Conservation (phyloP, 1,284 basidiomycete species). For the Coniferiporia weirii region DNA sequence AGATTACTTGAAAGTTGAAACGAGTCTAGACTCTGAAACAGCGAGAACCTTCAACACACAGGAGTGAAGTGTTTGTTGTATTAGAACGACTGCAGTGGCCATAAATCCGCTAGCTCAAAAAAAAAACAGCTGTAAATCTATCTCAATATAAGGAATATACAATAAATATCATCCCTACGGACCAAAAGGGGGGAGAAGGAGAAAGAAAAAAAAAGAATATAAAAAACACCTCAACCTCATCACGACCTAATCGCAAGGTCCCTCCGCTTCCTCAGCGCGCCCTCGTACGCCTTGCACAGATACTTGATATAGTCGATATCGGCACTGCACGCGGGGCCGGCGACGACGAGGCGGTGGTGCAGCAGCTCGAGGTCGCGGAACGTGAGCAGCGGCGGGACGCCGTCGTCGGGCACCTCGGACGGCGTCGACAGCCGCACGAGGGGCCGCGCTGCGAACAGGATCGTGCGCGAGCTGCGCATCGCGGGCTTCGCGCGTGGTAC, state of each 20-base stretch:
- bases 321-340: slow-evolving; percentile 27
- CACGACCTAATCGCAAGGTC: slow-evolving; percentile 29
- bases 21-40: too few species aligned
- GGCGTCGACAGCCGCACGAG: slow-evolving; percentile 19
- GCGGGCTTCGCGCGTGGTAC: slow-evolving; percentile 11
- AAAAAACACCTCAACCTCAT: background rate
- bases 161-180: too few species aligned
- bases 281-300: slow-evolving; percentile 61
- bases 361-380: slow-evolving; percentile 63
- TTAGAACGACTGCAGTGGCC: too few species aligned
- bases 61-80: too few species aligned
- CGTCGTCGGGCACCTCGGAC: slow-evolving; percentile 45
- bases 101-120: too few species aligned
- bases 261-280: slow-evolving; percentile 53
- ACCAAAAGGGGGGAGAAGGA: too few species aligned
- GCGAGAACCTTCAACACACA: too few species aligned
- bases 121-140: too few species aligned
- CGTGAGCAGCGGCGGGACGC: slow-evolving; percentile 61
- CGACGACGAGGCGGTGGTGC: slow-evolving; percentile 55
- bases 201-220: background rate
- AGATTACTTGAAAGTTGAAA: too few species aligned
- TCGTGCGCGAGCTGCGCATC: slow-evolving; percentile 14
- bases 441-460: slow-evolving; percentile 20
- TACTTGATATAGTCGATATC: slow-evolving; percentile 61
- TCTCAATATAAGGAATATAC: too few species aligned